phyloP scores from a whole-genome alignment of 306 rosid genomes.

The Dalbergia oliveri region DNA sequence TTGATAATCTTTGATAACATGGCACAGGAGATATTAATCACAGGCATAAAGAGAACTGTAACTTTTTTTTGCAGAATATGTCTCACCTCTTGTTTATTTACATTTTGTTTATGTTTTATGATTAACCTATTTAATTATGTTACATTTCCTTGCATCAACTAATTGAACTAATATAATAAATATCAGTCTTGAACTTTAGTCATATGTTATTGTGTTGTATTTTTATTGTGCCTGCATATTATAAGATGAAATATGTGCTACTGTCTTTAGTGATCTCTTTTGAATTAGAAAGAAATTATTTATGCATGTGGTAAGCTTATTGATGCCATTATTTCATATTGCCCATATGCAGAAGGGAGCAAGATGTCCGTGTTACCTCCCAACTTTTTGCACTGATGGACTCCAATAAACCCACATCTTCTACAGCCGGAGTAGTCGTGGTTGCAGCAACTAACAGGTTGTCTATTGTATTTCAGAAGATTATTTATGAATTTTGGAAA shows the following conservation, averaged over 20 bases:
- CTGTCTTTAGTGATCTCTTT: conserved; percentile 14
- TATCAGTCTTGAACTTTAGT: conserved; percentile 10
- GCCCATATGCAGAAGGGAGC: conserved; percentile 72
- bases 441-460: conserved; percentile 98
- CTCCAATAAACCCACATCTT: conserved; percentile 62
- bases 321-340: conserved; percentile 30
- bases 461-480: neutral
- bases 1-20: neutral
- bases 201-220: neutral
- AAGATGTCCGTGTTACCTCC: conserved; percentile 82
- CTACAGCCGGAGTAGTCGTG: conserved; percentile 69
- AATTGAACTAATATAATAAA: conserved; percentile 7
- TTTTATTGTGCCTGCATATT: conserved; percentile 28
- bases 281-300: conserved; percentile 25
- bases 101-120: neutral
- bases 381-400: conserved; percentile 84
- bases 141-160: conserved; percentile 1
- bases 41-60: neutral
- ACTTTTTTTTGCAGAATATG: neutral
- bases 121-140: neutral
- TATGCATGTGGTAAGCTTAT: conserved; percentile 22
- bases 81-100: neutral
- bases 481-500: conserved; percentile 20
- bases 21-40: neutral
- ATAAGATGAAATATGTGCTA: conserved; percentile 31